Base-by-base conservation (phyloP, 495 filamentous ascomycete species). In the Penicillium cinerascens region DNA sequence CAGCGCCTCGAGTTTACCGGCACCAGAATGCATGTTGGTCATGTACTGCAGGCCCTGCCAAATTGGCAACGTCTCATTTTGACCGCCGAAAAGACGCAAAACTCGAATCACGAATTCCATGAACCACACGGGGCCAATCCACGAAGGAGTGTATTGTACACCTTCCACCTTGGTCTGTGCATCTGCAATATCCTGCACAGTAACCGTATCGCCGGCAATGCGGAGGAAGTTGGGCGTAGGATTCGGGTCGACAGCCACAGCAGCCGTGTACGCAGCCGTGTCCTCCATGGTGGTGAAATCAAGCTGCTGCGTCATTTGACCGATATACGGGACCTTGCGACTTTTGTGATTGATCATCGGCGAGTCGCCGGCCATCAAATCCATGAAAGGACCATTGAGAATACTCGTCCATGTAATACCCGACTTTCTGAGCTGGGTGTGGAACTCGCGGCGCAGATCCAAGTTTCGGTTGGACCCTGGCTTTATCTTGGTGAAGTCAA, bases 31-130 rank as follows among this genome's bases (percentile, higher is more conserved):
- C 53, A 55, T 55, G 18, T 50, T 55, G 5, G 9, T 41, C 52
- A 55, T 55, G 18, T 55, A 55, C 20, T 55, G 52, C 52, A 55
- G 46, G 0, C 40, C 46, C 52, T 55, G 52, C 52, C 52, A 55
- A 10, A 33, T 22, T 6, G 52, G 52, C 22, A 50, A 49, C 2
- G 50, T 23, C 15, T 55, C 46, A 21, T 50, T 50, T 9, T 49
- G 41, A 18, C 46, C 52, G 9, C 52, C 52, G 20, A 55, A 55
- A 6, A 55, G 18, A 0, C 52, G 41, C 46, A 55, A 45, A 0
- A 29, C 10, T 1, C 45, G 33, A 21, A 55, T 55, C 46, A 54
- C 26, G 15, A 54, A 5, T 27, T 54, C 36, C 16, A 37, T 41
- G 9, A 36, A 33, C 10, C 45, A 6, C 5, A 50, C 42, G 20